phyloP scores from a whole-genome alignment of 257 asterid species.

The Nicotiana sylvestris region DNA sequence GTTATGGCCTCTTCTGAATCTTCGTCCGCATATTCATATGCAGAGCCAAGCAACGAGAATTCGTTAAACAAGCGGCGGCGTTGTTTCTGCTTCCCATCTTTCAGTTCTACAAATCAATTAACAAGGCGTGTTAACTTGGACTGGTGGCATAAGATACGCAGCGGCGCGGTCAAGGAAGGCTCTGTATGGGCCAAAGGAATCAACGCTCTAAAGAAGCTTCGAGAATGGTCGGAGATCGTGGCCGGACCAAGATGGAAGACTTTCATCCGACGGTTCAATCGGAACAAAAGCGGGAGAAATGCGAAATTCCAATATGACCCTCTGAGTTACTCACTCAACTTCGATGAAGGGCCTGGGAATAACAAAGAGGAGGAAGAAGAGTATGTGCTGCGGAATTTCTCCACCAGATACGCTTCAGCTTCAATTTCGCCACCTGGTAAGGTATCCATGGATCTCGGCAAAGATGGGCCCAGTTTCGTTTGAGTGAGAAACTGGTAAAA shows the following conservation, averaged over 20 bases:
- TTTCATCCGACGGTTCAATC: conserved; percentile 70
- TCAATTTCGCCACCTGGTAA: conserved; percentile 31
- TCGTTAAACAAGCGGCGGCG: conserved; percentile 39
- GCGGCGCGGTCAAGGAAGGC: conserved; percentile 12
- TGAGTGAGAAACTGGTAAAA: not conserved
- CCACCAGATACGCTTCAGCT: conserved; percentile 75
- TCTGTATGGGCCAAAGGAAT: conserved; percentile 54
- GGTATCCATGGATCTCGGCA: conserved; percentile 52
- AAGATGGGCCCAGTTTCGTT: conserved; percentile 51
- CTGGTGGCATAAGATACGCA: conserved; percentile 54
- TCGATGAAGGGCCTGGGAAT: conserved; percentile 71
- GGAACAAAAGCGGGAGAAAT: conserved; percentile 40
- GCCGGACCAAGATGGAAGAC: conserved; percentile 92
- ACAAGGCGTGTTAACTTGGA: conserved; percentile 23
- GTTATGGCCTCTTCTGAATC: conserved; percentile 41
- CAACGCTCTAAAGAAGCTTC: conserved; percentile 53
- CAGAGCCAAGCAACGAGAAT: conserved; percentile 27
- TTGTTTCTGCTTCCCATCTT: conserved; percentile 45
- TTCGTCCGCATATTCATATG: conserved; percentile 12
- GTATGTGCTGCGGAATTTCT: conserved; percentile 46
- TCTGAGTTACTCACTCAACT: conserved; percentile 70
- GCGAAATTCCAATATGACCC: conserved; percentile 66
- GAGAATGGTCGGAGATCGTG: conserved; percentile 86
- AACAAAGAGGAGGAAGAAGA: conserved; percentile 45
- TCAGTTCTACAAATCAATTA: conserved; percentile 29